Evolutionary conservation across 108 stramenopile genomes (phyloP).

Genomic region (Pseudonitzschia delicatissima): DNA sequence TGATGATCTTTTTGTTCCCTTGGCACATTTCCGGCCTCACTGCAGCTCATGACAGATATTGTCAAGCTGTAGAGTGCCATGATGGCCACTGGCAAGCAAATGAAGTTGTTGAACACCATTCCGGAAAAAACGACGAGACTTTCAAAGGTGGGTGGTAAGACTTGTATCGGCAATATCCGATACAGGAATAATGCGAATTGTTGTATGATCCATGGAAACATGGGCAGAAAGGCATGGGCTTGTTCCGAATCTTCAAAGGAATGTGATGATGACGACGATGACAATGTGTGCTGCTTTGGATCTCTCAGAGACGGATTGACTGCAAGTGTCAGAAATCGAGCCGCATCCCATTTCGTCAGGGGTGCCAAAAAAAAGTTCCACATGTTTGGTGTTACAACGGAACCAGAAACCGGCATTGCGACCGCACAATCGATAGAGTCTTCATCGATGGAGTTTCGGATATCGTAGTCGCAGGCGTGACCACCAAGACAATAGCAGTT

Average conservation of each 20-base stretch:
- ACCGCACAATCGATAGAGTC: neutral
- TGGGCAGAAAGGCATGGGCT: conserved; percentile 81
- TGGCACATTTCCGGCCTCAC: neutral
- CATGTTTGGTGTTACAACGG: neutral
- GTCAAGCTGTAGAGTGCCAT: conserved; percentile 61
- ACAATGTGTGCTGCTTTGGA: conserved; percentile 22
- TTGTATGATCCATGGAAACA: conserved; percentile 63
- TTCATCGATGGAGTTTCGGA: neutral
- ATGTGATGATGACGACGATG: neutral
- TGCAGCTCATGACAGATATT: neutral
- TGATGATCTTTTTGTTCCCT: neutral
- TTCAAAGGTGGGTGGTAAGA: conserved; percentile 74
- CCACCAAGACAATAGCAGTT: conserved; percentile 57
- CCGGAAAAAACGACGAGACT: conserved; percentile 46
- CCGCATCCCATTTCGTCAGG: conserved; percentile 82
- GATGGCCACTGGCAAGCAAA: conserved; percentile 56
- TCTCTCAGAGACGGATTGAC: conserved; percentile 46
- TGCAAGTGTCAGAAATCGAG: conserved; percentile 70
- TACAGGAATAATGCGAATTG: conserved; percentile 36
- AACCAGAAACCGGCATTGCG: neutral
- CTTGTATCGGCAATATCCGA: conserved; percentile 17
- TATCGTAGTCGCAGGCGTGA: conserved; percentile 43
- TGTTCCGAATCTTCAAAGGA: conserved; percentile 53
- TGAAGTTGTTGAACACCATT: conserved; percentile 45
- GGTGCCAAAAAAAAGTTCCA: conserved; percentile 63